These are phyloP conservation scores for Schizosaccharomyces octosporus DNA, from an alignment of 805 yeast genomes.

Conservation along the genomic window DNA sequence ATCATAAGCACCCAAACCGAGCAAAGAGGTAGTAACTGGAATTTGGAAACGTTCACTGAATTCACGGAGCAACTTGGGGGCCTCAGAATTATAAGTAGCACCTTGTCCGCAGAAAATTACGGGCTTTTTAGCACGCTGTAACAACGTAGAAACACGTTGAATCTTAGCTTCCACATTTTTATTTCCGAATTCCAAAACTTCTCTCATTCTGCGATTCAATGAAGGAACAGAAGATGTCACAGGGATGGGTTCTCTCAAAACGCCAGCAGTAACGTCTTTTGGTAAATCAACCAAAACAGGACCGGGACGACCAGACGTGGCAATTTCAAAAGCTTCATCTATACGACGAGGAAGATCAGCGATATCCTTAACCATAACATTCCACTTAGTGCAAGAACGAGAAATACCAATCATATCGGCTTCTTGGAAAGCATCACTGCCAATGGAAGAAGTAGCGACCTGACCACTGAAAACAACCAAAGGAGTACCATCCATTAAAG, in stretches of 20 bases:
- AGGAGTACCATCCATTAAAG: conserved; percentile 90
- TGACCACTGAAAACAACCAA: conserved; percentile 92
- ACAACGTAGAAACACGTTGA: conserved; percentile 47
- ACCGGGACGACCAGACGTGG: conserved; percentile 89
- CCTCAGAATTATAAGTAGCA: conserved; percentile 51
- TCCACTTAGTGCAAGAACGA: conserved; percentile 95
- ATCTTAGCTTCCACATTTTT: conserved; percentile 56
- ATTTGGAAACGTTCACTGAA: conserved; percentile 74
- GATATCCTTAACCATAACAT: conserved; percentile 88
- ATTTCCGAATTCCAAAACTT: conserved; percentile 41
- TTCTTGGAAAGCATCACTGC: conserved; percentile 97
- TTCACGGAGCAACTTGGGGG: conserved; percentile 56
- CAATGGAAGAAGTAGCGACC: conserved; percentile 85
- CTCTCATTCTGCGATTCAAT: conserved; percentile 24
- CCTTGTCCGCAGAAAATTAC: conserved; percentile 84
- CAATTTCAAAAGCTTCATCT: conserved; percentile 94
- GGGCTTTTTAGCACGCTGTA: conserved; percentile 69
- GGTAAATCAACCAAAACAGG: conserved; percentile 95
- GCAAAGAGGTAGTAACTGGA: conserved; percentile 90
- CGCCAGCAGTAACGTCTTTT: conserved; percentile 88
- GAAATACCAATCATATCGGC: conserved; percentile 95
- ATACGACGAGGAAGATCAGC: conserved; percentile 87
- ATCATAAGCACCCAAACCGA: conserved; percentile 83
- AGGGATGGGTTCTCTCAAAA: conserved; percentile 71
- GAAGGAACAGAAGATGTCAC: conserved; percentile 40